Evolutionary conservation across 257 asterid species (phyloP).

Genomic region (Capsicum chinense): DNA sequence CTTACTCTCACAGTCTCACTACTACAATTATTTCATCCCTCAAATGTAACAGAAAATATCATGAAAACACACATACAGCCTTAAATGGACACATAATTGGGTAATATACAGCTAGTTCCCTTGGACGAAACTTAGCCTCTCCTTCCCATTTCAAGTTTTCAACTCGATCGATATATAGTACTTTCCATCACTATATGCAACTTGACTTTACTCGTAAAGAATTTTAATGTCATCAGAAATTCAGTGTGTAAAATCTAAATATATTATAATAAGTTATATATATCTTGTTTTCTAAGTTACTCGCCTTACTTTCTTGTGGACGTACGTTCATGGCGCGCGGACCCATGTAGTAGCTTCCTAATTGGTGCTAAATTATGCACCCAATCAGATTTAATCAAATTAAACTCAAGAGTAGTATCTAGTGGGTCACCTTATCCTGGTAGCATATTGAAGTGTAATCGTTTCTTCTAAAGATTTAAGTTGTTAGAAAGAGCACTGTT

Average conservation of each 20-base stretch:
- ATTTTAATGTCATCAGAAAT: background rate
- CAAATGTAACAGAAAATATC: conserved; percentile 2
- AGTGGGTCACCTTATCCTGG: no score
- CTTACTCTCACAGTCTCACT: background rate
- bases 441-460: no score
- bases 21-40: background rate
- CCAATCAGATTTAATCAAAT: no score
- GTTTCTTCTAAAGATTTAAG: no score
- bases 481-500: no score
- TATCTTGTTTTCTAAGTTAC: background rate
- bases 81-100: background rate
- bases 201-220: background rate
- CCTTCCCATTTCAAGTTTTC: conserved; percentile 21
- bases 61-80: background rate
- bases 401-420: no score
- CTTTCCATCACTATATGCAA: background rate
- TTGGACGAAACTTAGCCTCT: background rate
- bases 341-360: no score
- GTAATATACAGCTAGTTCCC: conserved; percentile 23
- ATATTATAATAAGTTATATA: background rate
- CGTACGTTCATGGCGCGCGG: background rate
- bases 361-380: no score
- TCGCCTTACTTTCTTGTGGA: background rate
- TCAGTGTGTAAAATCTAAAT: background rate
- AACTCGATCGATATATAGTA: background rate